Base-by-base conservation (phyloP, 2,329 filamentous ascomycete genomes). In the Claviceps sp. region DNA sequence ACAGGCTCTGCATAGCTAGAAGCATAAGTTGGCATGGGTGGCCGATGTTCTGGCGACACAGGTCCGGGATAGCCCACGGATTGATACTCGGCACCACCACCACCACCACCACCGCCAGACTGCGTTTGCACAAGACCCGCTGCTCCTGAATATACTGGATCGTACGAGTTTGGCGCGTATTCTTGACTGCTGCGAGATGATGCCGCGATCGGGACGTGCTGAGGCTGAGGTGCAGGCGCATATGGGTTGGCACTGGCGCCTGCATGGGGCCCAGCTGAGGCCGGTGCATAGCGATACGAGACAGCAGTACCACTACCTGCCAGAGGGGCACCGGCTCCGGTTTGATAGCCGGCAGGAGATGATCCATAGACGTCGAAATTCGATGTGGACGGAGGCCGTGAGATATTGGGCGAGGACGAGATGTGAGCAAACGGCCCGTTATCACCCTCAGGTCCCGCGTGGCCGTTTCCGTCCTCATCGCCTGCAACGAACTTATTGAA, bases 401-500 rank as follows among this genome's bases (percentile, higher is more conserved):
- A 89, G 54, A 89, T 78, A 2, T 79, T 85, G 6, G 86, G 85
- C 2, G 85, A 86, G 34, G 82, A 81, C 30, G 85, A 76, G 50
- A 96, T 81, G 51, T 85, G 85, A 7, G 86, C 84, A 65, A 98
- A 97, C 1, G 88, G 89, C 0, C 89, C 88, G 50, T 77, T 67
- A 54, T 87, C 85, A 37, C 66, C 73, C 45, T 79, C 80, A 51
- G 76, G 76, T 0, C 78, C 80, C 9, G 74, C 74, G 37, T 75
- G 74, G 50, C 88, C 85, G 53, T 79, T 81, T 53, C 94, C 88
- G 54, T 95, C 89, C 51, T 97, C 91, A 54, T 96, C 91, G 14
- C 93, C 94, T 50, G 86, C 83, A 55, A 98, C 89, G 63, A 98
- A 98, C 62, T 89, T 96, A 69, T 90, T 97, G 70, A 99, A 96